Conservation (phyloP, 1,284 basidiomycete genomes). For the Mrakiaceae sp. region DNA sequence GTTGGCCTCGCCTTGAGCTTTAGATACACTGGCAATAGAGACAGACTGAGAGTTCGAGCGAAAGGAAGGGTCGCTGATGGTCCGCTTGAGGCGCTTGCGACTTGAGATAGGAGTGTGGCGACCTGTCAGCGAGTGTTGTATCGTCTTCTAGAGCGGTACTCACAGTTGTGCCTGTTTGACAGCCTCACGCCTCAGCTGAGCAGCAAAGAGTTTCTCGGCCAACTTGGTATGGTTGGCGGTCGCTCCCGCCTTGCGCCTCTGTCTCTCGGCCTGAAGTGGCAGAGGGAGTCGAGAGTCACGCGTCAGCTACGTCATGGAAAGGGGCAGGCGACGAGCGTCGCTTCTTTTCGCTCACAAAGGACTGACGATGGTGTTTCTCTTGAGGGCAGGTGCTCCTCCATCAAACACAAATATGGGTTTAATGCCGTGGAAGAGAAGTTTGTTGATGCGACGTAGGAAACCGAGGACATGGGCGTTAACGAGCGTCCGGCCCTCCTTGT, state of each 20-base stretch:
- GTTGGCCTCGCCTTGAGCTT: neutral
- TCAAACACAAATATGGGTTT: slow-evolving; percentile 97
- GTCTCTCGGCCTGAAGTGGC: slow-evolving; percentile 56
- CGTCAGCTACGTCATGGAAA: neutral
- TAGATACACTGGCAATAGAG: neutral
- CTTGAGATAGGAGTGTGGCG: too few species aligned
- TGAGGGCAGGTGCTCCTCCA: slow-evolving; percentile 79
- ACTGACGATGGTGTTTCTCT: slow-evolving; percentile 73
- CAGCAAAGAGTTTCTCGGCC: slow-evolving; percentile 83
- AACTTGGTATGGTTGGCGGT: slow-evolving; percentile 68
- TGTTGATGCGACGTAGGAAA: slow-evolving; percentile 83
- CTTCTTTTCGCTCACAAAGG: neutral
- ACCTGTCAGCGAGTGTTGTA: too few species aligned
- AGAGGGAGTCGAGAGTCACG: neutral
- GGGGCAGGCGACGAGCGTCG: neutral
- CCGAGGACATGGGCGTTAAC: slow-evolving; percentile 92
- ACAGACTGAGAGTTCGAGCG: neutral
- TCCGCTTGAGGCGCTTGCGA: neutral
- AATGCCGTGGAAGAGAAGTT: slow-evolving; percentile 90
- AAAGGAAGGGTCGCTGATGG: neutral
- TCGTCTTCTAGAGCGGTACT: slow-evolving; percentile 20
- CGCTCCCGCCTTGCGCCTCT: slow-evolving; percentile 76
- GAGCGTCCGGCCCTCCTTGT: slow-evolving; percentile 82
- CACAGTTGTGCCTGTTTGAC: slow-evolving; percentile 55
- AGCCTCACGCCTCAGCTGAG: slow-evolving; percentile 85